These are phyloP conservation scores for Pseudozyma flocculosa DNA, from an alignment of 1,284 basidiomycete species.

Conservation along the genomic window DNA sequence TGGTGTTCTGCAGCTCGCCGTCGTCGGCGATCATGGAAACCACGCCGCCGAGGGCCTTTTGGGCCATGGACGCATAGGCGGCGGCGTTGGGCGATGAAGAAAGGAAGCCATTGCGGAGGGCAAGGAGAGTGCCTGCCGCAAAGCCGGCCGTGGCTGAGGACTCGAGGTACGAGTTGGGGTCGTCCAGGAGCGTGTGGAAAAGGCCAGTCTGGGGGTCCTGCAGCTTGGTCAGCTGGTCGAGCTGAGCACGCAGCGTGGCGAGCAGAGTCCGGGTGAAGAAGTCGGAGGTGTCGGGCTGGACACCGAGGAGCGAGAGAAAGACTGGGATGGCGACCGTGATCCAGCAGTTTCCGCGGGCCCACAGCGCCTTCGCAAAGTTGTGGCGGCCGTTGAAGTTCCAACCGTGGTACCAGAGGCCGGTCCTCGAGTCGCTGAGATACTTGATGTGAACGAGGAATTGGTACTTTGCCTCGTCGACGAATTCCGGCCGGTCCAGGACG, in stretches of 20 bases:
- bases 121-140: conserved; percentile 66
- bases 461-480: conserved; percentile 67
- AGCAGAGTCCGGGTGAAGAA: conserved; percentile 60
- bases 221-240: conserved; percentile 64
- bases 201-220: conserved; percentile 65
- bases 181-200: conserved; percentile 69
- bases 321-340: conserved; percentile 68
- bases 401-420: conserved; percentile 65
- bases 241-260: conserved; percentile 63
- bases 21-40: conserved; percentile 64
- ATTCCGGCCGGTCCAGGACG: conserved; percentile 64
- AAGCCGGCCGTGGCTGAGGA: conserved; percentile 68
- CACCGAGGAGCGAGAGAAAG: conserved; percentile 63
- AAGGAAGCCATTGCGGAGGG: conserved; percentile 63
- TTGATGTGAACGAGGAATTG: conserved; percentile 66
- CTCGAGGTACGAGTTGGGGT: conserved; percentile 66
- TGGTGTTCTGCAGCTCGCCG: conserved; percentile 65
- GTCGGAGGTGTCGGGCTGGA: conserved; percentile 6
- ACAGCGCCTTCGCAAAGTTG: conserved; percentile 65
- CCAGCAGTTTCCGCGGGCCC: conserved; percentile 71
- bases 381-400: conserved; percentile 65
- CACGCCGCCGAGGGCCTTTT: conserved; percentile 64
- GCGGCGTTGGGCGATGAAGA: conserved; percentile 59
- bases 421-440: conserved; percentile 63
- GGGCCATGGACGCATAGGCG: conserved; percentile 62